Evolutionary conservation across 1,139 yeast species (phyloP).

Genomic region (Yamadazyma songkhlaensis): DNA sequence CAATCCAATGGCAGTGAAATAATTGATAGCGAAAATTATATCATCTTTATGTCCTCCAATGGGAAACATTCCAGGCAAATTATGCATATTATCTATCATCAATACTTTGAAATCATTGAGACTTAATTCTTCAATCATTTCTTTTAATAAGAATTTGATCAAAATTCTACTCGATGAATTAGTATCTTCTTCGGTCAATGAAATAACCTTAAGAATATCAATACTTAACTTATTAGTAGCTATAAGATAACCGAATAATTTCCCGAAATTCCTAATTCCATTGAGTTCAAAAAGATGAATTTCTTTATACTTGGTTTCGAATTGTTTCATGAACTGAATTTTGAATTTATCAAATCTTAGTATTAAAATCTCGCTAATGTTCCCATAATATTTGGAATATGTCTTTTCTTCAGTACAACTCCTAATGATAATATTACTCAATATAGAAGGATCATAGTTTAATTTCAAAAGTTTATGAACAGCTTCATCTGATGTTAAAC

Average conservation of each 20-base stretch:
- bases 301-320: conserved; percentile 53
- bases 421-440: conserved; percentile 75
- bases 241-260: conserved; percentile 81
- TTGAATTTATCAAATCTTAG: conserved; percentile 51
- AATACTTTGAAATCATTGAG: conserved; percentile 45
- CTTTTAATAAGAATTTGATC: conserved; percentile 76
- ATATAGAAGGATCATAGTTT: conserved; percentile 33
- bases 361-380: conserved; percentile 66
- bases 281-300: conserved; percentile 71
- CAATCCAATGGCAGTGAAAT: conserved; percentile 87
- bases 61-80: conserved; percentile 51
- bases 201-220: conserved; percentile 53
- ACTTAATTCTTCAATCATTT: conserved; percentile 78
- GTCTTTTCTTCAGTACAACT: conserved; percentile 88
- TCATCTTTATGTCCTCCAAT: conserved; percentile 49
- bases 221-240: conserved; percentile 64
- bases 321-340: conserved; percentile 47
- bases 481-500: conserved; percentile 91
- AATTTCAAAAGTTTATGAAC: conserved; percentile 74
- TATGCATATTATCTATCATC: conserved; percentile 48
- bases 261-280: conserved; percentile 76
- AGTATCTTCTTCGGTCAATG: conserved; percentile 68
- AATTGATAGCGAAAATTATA: conserved; percentile 79
- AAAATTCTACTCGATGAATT: conserved; percentile 81
- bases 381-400: conserved; percentile 82